Base-by-base conservation (phyloP, 2,329 filamentous ascomycete species). In the Fusarium musae region DNA sequence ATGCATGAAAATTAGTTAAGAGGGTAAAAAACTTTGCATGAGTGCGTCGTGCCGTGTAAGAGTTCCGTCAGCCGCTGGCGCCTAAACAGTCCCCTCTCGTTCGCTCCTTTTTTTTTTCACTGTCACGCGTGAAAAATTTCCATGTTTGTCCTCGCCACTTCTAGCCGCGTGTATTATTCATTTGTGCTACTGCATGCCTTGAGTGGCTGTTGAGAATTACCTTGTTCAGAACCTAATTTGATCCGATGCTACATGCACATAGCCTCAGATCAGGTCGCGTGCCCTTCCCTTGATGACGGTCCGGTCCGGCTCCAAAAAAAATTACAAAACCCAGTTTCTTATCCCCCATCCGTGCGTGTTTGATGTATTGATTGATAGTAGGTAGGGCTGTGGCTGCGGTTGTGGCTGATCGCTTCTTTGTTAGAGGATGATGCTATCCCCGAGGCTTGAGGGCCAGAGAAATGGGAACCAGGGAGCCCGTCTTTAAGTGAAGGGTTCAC, bases 231-330 rank as follows among this genome's bases (percentile, higher is more conserved):
- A 23, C 44, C 50, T 60, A 54, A 59, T 72, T 71, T 72, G 68
- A 30, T 57, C 32, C 17, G 17, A 60, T 68, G 28, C 50, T 49
- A 63, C 50, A 21, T 49, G 54, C 39, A 21, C 52, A 54, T 46
- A 58, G 26, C 59, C 66, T 65, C 43, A 40, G 32, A 23, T 46
- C 52, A 52, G 56, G 70, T 73, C 70, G 69, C 69, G 70, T 73
- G 59, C 60, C 60, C 36, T 69, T 53, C 17, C 28, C 34, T 53
- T 47, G 47, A 50, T 53, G 59, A 67, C 70, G 70, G 70, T 52
- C 57, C 69, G 70, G 49, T 66, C 70, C 70, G 70, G 64, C 53
- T 60, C 62, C 34, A 66, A 67, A 28, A n/a, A 28, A 30, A 65
- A 42, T 19, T 8, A 11, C 23, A 59, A 32, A n/a, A 49, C 19